Evolutionary conservation across 306 rosid genomes (phyloP).

Genomic region (Macrotyloma uniflorum): DNA sequence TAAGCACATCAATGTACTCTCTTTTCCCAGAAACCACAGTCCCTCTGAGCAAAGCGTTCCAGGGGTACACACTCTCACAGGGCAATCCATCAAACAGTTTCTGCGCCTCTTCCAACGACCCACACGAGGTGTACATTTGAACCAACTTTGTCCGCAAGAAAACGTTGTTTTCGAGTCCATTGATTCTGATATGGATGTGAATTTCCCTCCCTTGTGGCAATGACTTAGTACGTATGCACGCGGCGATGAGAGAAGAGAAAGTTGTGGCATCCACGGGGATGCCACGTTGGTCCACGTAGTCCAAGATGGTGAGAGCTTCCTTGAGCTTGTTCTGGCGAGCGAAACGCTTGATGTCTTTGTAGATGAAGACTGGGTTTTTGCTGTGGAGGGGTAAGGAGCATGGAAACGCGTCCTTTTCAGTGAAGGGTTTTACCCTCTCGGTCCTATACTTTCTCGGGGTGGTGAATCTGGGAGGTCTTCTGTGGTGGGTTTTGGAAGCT

Average conservation of each 20-base stretch:
- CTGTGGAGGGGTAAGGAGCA: slow-evolving; percentile 71
- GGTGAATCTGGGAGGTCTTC: slow-evolving; percentile 8
- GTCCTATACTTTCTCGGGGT: not conserved
- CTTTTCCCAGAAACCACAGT: slow-evolving; percentile 63
- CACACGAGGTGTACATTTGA: slow-evolving; percentile 65
- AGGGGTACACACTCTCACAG: slow-evolving; percentile 57
- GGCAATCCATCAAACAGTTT: slow-evolving; percentile 55
- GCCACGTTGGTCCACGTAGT: slow-evolving; percentile 68
- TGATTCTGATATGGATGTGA: slow-evolving; percentile 58
- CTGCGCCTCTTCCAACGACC: slow-evolving; percentile 58
- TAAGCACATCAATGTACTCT: slow-evolving; percentile 49
- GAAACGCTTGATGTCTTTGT: slow-evolving; percentile 58
- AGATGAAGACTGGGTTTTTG: slow-evolving; percentile 67
- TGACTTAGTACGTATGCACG: slow-evolving; percentile 65
- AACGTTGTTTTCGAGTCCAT: slow-evolving; percentile 61
- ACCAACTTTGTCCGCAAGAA: slow-evolving; percentile 60
- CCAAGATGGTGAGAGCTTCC: slow-evolving; percentile 61
- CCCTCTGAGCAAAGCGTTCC: slow-evolving; percentile 87
- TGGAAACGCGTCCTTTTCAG: slow-evolving; percentile 66
- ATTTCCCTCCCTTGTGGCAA: slow-evolving; percentile 47
- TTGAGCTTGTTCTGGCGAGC: slow-evolving; percentile 57
- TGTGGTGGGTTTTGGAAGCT: slow-evolving; percentile 22
- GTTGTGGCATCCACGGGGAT: slow-evolving; percentile 73
- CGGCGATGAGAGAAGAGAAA: slow-evolving; percentile 64
- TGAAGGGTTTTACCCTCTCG: slow-evolving; percentile 31